Base-by-base conservation (phyloP, 2,329 filamentous ascomycete genomes). In the Aspergillus sp. region DNA sequence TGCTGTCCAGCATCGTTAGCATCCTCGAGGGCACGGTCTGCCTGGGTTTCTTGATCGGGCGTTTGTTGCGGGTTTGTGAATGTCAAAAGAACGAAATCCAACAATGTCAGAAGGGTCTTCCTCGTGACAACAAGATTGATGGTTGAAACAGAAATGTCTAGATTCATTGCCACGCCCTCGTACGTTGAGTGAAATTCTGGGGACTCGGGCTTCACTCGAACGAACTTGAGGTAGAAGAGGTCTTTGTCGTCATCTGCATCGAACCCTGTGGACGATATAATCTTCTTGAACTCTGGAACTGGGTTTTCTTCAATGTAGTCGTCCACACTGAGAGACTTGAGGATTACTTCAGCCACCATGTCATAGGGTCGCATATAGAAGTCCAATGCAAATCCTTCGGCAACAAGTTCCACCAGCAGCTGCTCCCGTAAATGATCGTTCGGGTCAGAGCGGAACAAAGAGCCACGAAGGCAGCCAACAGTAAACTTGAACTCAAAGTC, bases 401-500 rank as follows among this genome's bases (percentile, higher is more conserved):
- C 95, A 38, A 98, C 89, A 7, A 99, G 81, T 71, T 98, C 94
- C 2, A 96, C 94, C 8, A 99, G 83, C 2, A 99, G 81, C 57
- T 91, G 83, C 70, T 99, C 96, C 0, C 88, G 85, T 64, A 89
- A 89, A 63, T 85, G 85, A 51, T 89, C 88, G 68, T 94, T 89
- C 0, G 91, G 87, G 69, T 97, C 93, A 59, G 93, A 92, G 65
- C 89, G 88, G 76, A 92, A 99, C 1, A 99, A 82, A 0, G 95
- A 98, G 2, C 95, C 95, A 77, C 96, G 93, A 50, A 99, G 84
- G 63, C 91, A 92, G 71, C 97, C 95, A 41, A 99, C 95, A 8
- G 92, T 93, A 76, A 99, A 99, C 68, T 93, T 96, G 80, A 99
- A 92, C 74, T 99, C 93, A 68, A 99, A 98, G 66, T 90, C 94